These are phyloP conservation scores for Maudiozyma barnettii DNA, from an alignment of 805 yeast genomes.

Conservation along the genomic window DNA sequence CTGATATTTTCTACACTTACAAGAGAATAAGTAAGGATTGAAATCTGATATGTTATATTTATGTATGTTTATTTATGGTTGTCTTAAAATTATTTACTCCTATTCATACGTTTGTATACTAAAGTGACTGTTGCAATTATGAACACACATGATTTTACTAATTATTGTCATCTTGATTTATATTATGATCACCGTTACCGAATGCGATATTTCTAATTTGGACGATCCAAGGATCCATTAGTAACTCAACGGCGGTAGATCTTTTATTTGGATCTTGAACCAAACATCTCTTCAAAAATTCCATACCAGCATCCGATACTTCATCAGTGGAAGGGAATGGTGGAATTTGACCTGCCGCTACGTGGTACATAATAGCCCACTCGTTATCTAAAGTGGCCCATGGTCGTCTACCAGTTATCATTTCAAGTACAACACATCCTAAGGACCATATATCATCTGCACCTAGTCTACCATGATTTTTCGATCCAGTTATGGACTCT, in stretches of 20 bases:
- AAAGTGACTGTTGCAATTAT: neutral
- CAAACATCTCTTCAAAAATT: slow-evolving; percentile 66
- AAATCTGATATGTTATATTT: neutral
- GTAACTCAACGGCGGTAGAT: slow-evolving; percentile 72
- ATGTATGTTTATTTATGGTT: neutral
- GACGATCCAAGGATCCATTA: slow-evolving; percentile 85
- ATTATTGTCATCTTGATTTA: neutral
- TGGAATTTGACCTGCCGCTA: slow-evolving; percentile 91
- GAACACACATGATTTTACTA: neutral
- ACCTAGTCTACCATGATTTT: slow-evolving; percentile 32
- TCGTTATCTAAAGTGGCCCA: slow-evolving; percentile 97
- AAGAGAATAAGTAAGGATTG: slow-evolving; percentile 9
- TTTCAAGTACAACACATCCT: slow-evolving; percentile 92
- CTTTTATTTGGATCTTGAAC: slow-evolving; percentile 76
- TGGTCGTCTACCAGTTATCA: slow-evolving; percentile 94
- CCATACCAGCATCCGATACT: slow-evolving; percentile 66
- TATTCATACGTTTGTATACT: neutral
- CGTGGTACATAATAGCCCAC: slow-evolving; percentile 97
- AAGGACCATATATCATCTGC: slow-evolving; percentile 85
- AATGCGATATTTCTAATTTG: slow-evolving; percentile 64
- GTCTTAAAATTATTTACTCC: too few species aligned
- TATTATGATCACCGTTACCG: slow-evolving; percentile 18
- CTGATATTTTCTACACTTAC: slow-evolving; percentile 26
- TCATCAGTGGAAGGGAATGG: slow-evolving; percentile 74
- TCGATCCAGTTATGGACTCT: slow-evolving; percentile 78